Base-by-base conservation (phyloP, 2,329 filamentous ascomycete species). In the Cercospora sesami region DNA sequence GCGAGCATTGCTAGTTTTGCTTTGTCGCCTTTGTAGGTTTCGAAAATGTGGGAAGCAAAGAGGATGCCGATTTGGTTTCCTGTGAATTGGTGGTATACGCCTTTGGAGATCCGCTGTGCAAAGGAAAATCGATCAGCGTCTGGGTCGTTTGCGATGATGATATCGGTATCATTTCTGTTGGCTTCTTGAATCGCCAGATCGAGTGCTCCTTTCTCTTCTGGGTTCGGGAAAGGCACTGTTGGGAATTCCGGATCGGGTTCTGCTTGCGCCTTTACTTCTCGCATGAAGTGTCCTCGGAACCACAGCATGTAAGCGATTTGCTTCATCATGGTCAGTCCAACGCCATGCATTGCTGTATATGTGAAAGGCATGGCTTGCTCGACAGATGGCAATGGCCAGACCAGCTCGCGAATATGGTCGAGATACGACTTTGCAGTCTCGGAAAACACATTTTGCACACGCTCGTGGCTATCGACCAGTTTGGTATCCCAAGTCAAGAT, bases 51-150 rank as follows among this genome's bases (percentile, higher is more conserved):
- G 0, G 86, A 85, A 5, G 85, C 87, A 10, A 90, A 79, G 9
- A 90, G 81, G 18, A 87, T 81, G 36, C 88, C 88, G 16, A 90
- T 80, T 72, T 90, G 86, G 70, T 90, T 89, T n/a, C 88, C 88
- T 0, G 86, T 89, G 73, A 89, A 86, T 59, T 86, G 83, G 65
- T 86, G 83, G 86, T 87, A 90, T 69, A 78, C 78, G 10, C 83
- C 85, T 36, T 79, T 82, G 75, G 80, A 73, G 4, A 88, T 81
- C 73, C 85, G 86, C 74, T 89, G 84, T 4, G 87, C 88, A 6
- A 82, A 85, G 6, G 87, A 86, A 69, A 90, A 86, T 21, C 88
- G 84, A 76, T 90, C 88, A 16, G 88, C 88, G 75, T 90, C 88
- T 1, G 88, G 88, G 71, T 90, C 88, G 72, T 86, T 89, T 10